These are phyloP conservation scores for Ochetophila trinervis DNA, from an alignment of 306 rosid genomes.

Conservation along the genomic window DNA sequence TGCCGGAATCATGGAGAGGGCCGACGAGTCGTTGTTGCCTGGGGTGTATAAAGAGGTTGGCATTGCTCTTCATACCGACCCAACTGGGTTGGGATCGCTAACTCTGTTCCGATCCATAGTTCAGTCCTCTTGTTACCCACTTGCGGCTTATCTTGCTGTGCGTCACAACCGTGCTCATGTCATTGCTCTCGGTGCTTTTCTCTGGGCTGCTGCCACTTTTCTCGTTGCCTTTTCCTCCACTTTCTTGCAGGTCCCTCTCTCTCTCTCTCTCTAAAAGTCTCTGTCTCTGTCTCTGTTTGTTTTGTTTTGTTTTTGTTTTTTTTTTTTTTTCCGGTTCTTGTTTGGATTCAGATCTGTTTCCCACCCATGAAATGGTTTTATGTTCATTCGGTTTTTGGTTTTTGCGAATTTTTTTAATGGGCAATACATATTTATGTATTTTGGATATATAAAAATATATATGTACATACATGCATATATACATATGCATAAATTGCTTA, in stretches of 20 bases:
- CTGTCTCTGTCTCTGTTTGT: background rate
- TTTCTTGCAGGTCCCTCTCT: conserved; percentile 49
- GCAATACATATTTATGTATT: background rate
- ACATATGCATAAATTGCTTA: no score
- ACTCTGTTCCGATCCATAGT: conserved; percentile 78
- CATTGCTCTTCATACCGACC: conserved; percentile 63
- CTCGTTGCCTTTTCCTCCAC: conserved; percentile 64
- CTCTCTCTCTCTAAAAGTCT: background rate
- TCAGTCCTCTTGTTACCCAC: conserved; percentile 66
- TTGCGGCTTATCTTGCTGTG: conserved; percentile 65
- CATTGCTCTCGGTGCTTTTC: conserved; percentile 71
- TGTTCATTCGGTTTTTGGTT: background rate
- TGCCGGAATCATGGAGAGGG: conserved; percentile 67
- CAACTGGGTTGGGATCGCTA: conserved; percentile 73
- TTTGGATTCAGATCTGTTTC: background rate
- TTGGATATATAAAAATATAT: no score
- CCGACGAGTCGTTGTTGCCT: conserved; percentile 73
- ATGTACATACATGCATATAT: no score
- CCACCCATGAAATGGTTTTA: background rate
- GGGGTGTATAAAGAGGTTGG: conserved; percentile 82
- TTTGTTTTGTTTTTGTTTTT: background rate
- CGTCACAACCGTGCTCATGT: conserved; percentile 71
- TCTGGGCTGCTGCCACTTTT: conserved; percentile 71
- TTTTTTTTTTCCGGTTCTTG: no score
- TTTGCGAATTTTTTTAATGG: background rate